Percentiles rank a stretch among this genome's conserved stretches.
phyloP scores from a whole-genome alignment of 169 alveolate species.

The Cryptosporidium sp. region DNA sequence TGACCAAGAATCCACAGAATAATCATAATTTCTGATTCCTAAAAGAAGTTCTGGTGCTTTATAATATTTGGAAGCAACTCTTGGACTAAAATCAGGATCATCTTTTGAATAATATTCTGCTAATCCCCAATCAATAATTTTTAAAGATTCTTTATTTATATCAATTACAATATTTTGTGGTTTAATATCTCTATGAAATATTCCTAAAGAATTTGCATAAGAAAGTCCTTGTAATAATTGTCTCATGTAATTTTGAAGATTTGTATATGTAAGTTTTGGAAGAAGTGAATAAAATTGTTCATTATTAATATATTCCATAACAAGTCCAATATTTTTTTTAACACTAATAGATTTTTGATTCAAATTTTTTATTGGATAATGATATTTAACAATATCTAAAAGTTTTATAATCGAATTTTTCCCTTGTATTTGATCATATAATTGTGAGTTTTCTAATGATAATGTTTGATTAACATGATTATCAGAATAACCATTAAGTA shows the following conservation, averaged over 20 bases:
- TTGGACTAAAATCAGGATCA: constrained; percentile 50
- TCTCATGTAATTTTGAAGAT: constrained; percentile 52
- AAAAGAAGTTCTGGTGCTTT: constrained; percentile 89
- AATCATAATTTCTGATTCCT: constrained; percentile 84
- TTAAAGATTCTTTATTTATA: constrained; percentile 73
- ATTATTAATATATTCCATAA: constrained; percentile 46
- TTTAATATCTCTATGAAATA: constrained; percentile 82
- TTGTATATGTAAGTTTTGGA: constrained; percentile 8
- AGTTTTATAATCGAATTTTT: constrained; percentile 30
- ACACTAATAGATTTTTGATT: neutral
- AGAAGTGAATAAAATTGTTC: constrained; percentile 53
- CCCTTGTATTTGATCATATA: neutral
- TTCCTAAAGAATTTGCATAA: constrained; percentile 63
- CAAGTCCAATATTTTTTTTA: constrained; percentile 11
- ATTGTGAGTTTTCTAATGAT: neutral
- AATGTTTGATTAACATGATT: neutral
- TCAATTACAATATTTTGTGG: constrained; percentile 79
- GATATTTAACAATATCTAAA: constrained; percentile 30
- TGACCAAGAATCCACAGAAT: constrained; percentile 88
- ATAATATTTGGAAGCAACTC: constrained; percentile 89
- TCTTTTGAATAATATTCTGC: constrained; percentile 74
- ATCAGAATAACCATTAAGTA: neutral
- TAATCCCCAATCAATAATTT: constrained; percentile 82
- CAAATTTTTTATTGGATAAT: neutral
- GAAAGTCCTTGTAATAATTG: constrained; percentile 32